Evolutionary conservation across 2,329 filamentous ascomycete genomes (phyloP), one percentile per base, ranked within the genome.

Genomic region (Ilyonectria sp.): DNA sequence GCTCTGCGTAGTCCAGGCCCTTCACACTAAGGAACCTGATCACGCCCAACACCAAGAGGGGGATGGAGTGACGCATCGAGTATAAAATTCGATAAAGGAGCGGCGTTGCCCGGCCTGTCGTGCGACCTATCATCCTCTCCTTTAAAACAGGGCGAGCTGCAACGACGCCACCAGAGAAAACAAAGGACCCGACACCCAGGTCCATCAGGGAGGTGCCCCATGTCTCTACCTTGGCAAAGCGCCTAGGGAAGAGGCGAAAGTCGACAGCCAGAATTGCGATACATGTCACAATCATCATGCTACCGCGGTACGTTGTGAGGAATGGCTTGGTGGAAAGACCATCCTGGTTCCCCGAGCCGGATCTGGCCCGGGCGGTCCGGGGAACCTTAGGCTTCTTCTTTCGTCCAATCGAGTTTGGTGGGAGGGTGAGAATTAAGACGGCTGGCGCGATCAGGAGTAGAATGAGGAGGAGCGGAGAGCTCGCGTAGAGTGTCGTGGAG

Each of bases 191-290:
- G 54, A 99, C 96, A 55, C 96, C 96, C 76, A 98, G 86, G 79
- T 99, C 96, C 96, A 99, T 99, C 69, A 99, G 84, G n/a, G 95
- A 98, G 1, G 95, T 98, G 61, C 96, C 96, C 94, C 96, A 99
- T n/a, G 94, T 98, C 82, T 99, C 96, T 2, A 97, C 96, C 84
- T 99, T 99, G 64, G 94, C 96, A 79, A 98, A 98, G 35, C 96
- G 92, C 31, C 96, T 90, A 2, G 96, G 96, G 76, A 99, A 99
- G 66, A 98, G 86, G 19, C 87, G 90, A 79, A 99, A 99, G 81
- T 99, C 96, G 58, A 99, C 96, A 17, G 96, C 96, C n/a, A 99
- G 87, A 73, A 99, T 98, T 59, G 94, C 93, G 52, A 96, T 83
- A 77, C 94, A 97, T 8, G 96, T 99, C 71, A 93, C 87, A 57